Percentiles rank a stretch among this genome's conserved stretches.
Evolutionary conservation across 2,329 filamentous ascomycete species (phyloP).

Genomic region (Colletotrichum eleusines): DNA sequence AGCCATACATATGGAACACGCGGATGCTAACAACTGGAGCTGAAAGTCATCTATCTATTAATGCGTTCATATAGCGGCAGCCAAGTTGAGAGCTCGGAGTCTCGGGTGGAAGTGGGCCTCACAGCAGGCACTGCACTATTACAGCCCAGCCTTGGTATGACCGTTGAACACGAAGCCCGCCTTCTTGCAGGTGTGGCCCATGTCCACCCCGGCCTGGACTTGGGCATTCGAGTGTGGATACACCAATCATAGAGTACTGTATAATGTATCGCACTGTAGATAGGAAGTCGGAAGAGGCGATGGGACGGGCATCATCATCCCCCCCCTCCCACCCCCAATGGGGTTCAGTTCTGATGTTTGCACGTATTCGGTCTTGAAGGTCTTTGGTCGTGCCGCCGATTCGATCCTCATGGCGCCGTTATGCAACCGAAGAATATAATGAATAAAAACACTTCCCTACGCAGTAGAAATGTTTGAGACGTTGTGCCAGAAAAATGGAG

Average conservation of each 20-base stretch:
- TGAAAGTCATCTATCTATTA: slow-evolving; percentile 19
- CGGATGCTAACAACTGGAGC: slow-evolving; percentile 24
- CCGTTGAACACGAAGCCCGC: slow-evolving; percentile 37
- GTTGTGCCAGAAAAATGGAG: slow-evolving; percentile 7
- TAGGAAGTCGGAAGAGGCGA: slow-evolving; percentile 34
- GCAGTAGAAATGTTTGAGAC: slow-evolving; percentile 15
- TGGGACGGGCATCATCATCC: slow-evolving; percentile 36
- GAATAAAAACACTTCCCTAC: slow-evolving; percentile 10
- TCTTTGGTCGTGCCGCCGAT: slow-evolving; percentile 20
- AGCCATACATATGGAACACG: slow-evolving; percentile 27
- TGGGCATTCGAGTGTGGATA: not conserved
- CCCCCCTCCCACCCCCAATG: not conserved
- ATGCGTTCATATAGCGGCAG: slow-evolving; percentile 26
- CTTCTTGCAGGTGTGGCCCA: slow-evolving; percentile 23
- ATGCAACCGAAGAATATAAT: slow-evolving; percentile 20
- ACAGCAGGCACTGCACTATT: slow-evolving; percentile 1
- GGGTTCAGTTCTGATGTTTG: slow-evolving; percentile 14
- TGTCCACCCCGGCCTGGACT: not conserved
- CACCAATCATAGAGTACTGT: not conserved
- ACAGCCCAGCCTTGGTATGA: slow-evolving; percentile 39
- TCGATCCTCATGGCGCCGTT: slow-evolving; percentile 1
- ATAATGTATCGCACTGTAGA: not conserved
- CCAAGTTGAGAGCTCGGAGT: slow-evolving; percentile 31
- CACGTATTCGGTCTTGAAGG: slow-evolving; percentile 22
- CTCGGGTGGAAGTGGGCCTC: slow-evolving; percentile 35